A percentile compares a stretch with the other conserved stretches of the same genome.
phyloP scores from a whole-genome alignment of 2,329 filamentous ascomycete species.

The Pseudogymnoascus sp. region DNA sequence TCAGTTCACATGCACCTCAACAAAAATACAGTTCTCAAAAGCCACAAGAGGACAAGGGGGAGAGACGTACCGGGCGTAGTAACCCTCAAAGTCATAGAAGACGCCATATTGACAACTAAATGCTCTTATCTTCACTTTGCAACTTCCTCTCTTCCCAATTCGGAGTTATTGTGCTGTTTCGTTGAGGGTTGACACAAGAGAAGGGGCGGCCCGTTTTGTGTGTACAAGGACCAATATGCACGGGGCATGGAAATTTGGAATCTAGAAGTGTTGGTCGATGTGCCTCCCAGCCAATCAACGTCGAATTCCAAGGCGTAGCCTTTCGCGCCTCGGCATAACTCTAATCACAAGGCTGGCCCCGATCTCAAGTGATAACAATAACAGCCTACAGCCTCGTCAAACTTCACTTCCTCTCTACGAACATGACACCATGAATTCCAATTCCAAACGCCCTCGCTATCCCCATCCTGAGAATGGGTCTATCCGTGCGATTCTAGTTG shows the following conservation, averaged over 20 bases:
- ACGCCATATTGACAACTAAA: background rate
- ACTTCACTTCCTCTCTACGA: no score
- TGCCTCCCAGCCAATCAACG: background rate
- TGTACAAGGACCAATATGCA: background rate
- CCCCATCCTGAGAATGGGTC: no score
- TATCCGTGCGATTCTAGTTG: no score
- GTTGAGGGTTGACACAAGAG: background rate
- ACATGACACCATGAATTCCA: no score
- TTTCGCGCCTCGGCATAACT: conserved; percentile 4
- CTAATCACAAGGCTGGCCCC: background rate
- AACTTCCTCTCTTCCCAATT: conserved; percentile 3
- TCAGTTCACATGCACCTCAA: background rate
- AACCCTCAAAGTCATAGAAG: conserved; percentile 8
- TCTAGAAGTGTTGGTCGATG: background rate
- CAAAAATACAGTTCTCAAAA: conserved; percentile 2
- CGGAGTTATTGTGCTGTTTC: background rate
- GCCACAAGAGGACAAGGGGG: no score
- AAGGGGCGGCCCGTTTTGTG: background rate
- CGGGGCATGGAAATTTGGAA: background rate
- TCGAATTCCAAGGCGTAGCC: background rate
- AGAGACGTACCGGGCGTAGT: background rate
- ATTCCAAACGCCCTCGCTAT: no score
- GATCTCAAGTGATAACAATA: no score
- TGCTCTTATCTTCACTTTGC: background rate
- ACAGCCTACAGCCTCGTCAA: no score